Conservation (phyloP, 306 rosid genomes). For the Gastrolobium bilobum region DNA sequence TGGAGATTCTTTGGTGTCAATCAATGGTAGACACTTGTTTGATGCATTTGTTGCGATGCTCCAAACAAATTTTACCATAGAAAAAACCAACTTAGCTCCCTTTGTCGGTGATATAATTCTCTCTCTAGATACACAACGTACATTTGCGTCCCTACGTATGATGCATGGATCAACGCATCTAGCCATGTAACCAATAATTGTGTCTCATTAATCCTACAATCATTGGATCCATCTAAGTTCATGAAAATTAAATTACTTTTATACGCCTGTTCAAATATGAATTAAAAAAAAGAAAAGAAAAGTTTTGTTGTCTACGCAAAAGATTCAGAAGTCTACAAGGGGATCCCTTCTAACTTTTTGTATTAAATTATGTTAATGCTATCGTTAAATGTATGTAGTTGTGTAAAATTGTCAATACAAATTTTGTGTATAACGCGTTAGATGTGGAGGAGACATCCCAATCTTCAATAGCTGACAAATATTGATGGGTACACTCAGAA, state of each 20-base stretch:
- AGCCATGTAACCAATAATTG: background rate
- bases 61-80: slow-evolving; percentile 28
- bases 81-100: slow-evolving; percentile 28
- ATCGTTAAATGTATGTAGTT: too few species aligned
- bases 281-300: background rate
- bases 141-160: background rate
- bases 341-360: background rate
- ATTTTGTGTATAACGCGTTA: background rate
- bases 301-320: background rate
- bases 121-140: background rate
- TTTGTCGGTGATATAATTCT: slow-evolving; percentile 39
- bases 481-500: too few species aligned
- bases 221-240: slow-evolving; percentile 18
- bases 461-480: too few species aligned
- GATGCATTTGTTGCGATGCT: background rate
- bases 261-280: background rate
- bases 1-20: slow-evolving; percentile 10
- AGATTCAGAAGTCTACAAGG: background rate
- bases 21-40: background rate
- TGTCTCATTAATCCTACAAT: slow-evolving; percentile 1
- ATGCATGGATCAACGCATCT: background rate
- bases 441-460: too few species aligned
- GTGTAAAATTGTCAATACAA: background rate
- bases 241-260: background rate
- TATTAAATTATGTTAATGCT: background rate